Base-by-base conservation (phyloP, 2,329 filamentous ascomycete species). In the Colletotrichum sp. region DNA sequence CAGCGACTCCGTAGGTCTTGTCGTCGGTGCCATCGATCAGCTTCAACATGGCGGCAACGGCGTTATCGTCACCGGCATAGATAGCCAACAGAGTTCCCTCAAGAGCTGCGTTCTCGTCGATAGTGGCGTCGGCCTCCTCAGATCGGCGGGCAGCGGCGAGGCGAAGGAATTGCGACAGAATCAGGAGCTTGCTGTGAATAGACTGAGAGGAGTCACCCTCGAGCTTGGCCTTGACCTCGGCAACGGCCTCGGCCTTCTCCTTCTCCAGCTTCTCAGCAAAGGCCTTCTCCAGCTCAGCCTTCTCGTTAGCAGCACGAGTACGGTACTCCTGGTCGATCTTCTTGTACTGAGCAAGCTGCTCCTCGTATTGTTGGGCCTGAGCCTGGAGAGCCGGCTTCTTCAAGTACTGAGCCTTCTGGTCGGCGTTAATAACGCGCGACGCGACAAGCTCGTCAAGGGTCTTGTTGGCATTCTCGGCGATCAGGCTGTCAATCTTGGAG, bases 11-110 rank as follows among this genome's bases (percentile, higher is more conserved):
- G 78, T 88, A 85, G 3, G 95, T 92, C 75, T 88, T 88, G 78
- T 96, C 94, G 16, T 92, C 89, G 30, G 91, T 89, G 39, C 94
- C 95, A 75, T 95, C 89, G 71, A 96, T 94, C 74, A 98, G 89
- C 87, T 95, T 96, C 81, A 95, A 85, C 86, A 95, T 95, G 72
- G 94, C 92, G 70, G 91, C 87, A 28, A 97, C 94, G 67, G 94
- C 95, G 79, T 88, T 89, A 78, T 94, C 91, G 81, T 96, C 94
- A 63, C 95, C 95, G 62, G 92, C 92, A 85, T 98, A 97, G 36
- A 97, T 93, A 76, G 93, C 90, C 63, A 96, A 88, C 74, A 98
- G 88, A 39, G 95, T 92, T 68, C 95, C 95, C 85, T 98, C 95
- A 76, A 97, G 92, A 44, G 95, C 95, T 85, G 93, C 92, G 85